Evolutionary conservation across 176 grass and related monocot species (phyloP), one percentile per base, ranked within the genome.

Genomic region (Musa itinerans): DNA sequence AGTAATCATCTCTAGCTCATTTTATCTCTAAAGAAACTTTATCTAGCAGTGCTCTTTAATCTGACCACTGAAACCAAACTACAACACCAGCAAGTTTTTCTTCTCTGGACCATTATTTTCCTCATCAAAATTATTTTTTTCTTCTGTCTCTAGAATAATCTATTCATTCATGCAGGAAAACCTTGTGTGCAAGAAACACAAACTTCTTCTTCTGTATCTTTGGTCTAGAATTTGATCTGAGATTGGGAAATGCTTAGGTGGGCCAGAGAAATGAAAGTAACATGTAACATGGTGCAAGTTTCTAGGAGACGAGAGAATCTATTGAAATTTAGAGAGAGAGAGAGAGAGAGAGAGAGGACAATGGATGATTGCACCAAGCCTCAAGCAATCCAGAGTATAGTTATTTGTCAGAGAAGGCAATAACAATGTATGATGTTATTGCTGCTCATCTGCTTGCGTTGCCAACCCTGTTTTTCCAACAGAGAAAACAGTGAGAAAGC

Each of bases 291-390:
- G 34, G 26, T 19, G 13, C 25, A 9, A 68, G 26, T 14, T 49
- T 68, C 66, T 68, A 68, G 67, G 19, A 10, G 20, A 43, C 34
- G 65, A 50, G 67, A 50, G 67, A 48, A 69, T 69, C 26, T 50
- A 50, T 50, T 50, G 25, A 50, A 50, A 50, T 49, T 50, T 50
- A 43, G 34, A 48, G 68, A 70, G 48, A 70, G 68, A 70, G 48
- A 70, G 68, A 26, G 24, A 29, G 29, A 48, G 68, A 43, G 34
- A 48, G 68, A 70, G 48, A 70, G 48, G 43, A 51, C 16, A 21
- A 9, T 70, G 8, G 68, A 51, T 51, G 68, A 51, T 50, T 51
- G 34, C 68, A 51, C 16, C 43, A 21, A n/a, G 43, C 68, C 48
- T 50, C 48, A 5, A 11, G 43, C 48, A 3, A 52, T n/a, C 12